Conservation (phyloP, 768 basidiomycete species). For the Calvatia gigantea region DNA sequence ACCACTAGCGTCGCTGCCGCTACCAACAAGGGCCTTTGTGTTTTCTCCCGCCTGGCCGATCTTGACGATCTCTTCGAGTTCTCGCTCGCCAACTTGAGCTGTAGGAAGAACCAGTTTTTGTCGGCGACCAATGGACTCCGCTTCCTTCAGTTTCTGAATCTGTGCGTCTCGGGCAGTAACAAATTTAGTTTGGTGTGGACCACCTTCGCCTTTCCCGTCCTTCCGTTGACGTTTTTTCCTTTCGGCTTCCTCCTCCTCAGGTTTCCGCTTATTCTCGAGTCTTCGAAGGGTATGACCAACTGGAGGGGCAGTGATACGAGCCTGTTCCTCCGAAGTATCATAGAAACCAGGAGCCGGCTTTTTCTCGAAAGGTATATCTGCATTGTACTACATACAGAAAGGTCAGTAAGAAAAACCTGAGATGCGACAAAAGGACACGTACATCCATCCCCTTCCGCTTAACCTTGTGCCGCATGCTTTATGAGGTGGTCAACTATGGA, state of each 20-base stretch:
- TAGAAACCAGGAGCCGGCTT: slow-evolving; percentile 95
- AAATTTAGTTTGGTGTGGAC: slow-evolving; percentile 85
- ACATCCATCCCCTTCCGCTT: slow-evolving; percentile 99
- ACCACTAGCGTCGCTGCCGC: slow-evolving; percentile 82
- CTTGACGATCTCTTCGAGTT: slow-evolving; percentile 98
- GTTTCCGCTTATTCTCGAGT: slow-evolving; percentile 94
- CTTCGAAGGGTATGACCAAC: slow-evolving; percentile 88
- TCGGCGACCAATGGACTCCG: slow-evolving; percentile 89
- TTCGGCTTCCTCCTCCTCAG: slow-evolving; percentile 92
- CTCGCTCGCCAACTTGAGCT: slow-evolving; percentile 92
- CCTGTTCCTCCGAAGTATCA: slow-evolving; percentile 92
- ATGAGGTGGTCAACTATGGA: not conserved
- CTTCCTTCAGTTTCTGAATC: slow-evolving; percentile 96
- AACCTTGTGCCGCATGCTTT: slow-evolving; percentile 86
- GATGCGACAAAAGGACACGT: slow-evolving; percentile 25
- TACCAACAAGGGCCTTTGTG: slow-evolving; percentile 79
- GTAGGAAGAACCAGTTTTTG: slow-evolving; percentile 79
- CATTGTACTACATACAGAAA: slow-evolving; percentile 69
- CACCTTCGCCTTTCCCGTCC: slow-evolving; percentile 59
- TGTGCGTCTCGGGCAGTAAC: slow-evolving; percentile 96
- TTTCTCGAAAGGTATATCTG: slow-evolving; percentile 99
- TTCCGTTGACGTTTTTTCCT: slow-evolving; percentile 86
- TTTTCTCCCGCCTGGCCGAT: slow-evolving; percentile 92
- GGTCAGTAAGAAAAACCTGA: slow-evolving; percentile 7
- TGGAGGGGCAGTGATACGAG: slow-evolving; percentile 80